Evolutionary conservation across 192 early-diverging fungal genomes (phyloP), one percentile per base, ranked within the genome.

Genomic region (Coemansia sp.): DNA sequence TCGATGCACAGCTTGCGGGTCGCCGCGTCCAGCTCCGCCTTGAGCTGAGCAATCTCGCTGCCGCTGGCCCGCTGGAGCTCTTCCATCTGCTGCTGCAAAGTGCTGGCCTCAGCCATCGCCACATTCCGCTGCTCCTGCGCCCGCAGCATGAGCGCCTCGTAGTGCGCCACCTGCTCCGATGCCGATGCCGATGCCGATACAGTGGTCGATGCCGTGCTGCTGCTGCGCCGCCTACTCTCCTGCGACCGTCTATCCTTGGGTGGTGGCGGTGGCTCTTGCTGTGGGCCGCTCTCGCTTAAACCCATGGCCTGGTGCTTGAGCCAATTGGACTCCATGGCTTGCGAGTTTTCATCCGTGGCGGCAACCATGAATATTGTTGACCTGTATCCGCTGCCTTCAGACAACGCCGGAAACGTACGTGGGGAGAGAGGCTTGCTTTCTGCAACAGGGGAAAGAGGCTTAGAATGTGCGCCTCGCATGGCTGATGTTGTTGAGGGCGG

Each of bases 331-430:
- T 72, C 70, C 26, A 33, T 20, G 37, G 28, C 34, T 14, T 42
- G 23, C 36, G 73, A 66, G 76, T 68, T 78, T 26, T 78, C 76
- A 5, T 59, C 59, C 0, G 76, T 78, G 10, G 76, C 76, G 1
- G 70, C 76, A 9, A 78, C 70, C 63, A 78, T 56, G 40, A 78
- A 5, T 28, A 78, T 60, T 13, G 76, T 61, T 36, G 76, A 73
- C 48, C 28, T 23, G 13, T 66, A 70, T 9, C 76, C 70, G 46
- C 55, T 62, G 11, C 24, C 48, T 11, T 51, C 48, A 13, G 45
- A 36, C 45, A 16, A 37, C 20, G 62, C 33, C 45, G 46, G 35
- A 46, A 45, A 28, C 20, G 23, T 9, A 36, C n/a, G 21, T 16
- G 39, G 39, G 39, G 39, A 21, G 20, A 46, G 45, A 46, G 45